Evolutionary conservation across 306 rosid species (phyloP).

Genomic region (Prunus padus): DNA sequence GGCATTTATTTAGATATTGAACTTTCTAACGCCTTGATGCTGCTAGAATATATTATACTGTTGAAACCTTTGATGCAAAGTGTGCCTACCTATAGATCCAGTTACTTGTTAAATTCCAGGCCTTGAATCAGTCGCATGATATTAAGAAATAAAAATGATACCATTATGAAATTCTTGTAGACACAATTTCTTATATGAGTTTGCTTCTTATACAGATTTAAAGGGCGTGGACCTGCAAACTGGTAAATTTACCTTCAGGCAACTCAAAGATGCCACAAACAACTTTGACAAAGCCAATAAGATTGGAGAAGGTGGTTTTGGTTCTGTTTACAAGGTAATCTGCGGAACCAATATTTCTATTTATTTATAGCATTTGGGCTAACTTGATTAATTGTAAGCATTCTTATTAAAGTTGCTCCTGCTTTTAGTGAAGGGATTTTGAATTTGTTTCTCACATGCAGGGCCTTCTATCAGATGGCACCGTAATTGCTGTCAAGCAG

Average conservation of each 20-base stretch:
- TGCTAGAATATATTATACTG: too few relatives aligned
- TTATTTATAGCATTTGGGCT: neutral
- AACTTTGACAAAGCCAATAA: slow-evolving; percentile 38
- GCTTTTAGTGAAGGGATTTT: neutral
- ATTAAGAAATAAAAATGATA: too few relatives aligned
- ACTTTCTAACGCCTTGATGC: too few relatives aligned
- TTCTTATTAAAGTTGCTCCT: neutral
- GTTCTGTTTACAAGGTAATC: slow-evolving; percentile 45
- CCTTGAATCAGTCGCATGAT: too few relatives aligned
- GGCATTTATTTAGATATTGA: too few relatives aligned
- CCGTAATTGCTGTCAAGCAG: slow-evolving; percentile 33
- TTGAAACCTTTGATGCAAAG: too few relatives aligned
- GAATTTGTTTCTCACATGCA: slow-evolving; percentile 13
- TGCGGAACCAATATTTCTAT: neutral
- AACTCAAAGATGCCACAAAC: slow-evolving; percentile 42
- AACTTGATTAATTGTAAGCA: neutral
- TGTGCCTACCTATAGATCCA: too few relatives aligned
- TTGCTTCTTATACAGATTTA: slow-evolving; percentile 23
- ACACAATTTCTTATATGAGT: neutral
- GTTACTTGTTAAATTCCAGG: too few relatives aligned
- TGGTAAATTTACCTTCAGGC: slow-evolving; percentile 35
- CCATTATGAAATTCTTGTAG: too few relatives aligned
- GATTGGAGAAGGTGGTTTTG: slow-evolving; percentile 55
- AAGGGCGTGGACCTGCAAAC: slow-evolving; percentile 30
- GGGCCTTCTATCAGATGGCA: slow-evolving; percentile 33